A percentile compares a stretch with the other conserved stretches of the same genome.
These are phyloP conservation scores for Rhodotorula sp. DNA, from an alignment of 1,284 basidiomycete species.

Conservation along the genomic window DNA sequence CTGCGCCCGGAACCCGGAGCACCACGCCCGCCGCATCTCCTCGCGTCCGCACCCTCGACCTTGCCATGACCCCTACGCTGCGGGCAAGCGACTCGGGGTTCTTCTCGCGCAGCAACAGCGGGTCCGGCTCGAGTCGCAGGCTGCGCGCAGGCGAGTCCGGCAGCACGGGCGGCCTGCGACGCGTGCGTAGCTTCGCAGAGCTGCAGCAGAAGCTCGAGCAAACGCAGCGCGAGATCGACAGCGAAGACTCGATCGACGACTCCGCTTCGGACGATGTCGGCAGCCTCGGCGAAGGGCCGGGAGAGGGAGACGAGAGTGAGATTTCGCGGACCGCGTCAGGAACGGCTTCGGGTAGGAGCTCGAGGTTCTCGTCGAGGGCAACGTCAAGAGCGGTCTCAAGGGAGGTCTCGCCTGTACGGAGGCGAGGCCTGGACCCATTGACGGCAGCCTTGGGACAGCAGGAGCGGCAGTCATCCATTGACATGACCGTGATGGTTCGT, in stretches of 20 bases:
- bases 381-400: slow-evolving; percentile 19
- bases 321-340: slow-evolving; percentile 4
- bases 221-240: slow-evolving; percentile 33
- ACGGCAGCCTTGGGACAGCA: background rate
- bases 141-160: background rate
- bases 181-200: slow-evolving; percentile 37
- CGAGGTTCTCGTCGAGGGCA: slow-evolving; percentile 26
- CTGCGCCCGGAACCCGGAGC: background rate
- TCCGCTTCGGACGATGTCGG: background rate
- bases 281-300: too few relatives aligned
- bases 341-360: slow-evolving; percentile 23
- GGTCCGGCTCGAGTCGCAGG: background rate
- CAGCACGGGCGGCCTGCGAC: slow-evolving; percentile 10
- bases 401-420: slow-evolving; percentile 19
- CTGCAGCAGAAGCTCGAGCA: slow-evolving; percentile 37
- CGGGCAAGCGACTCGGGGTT: background rate
- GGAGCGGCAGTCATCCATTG: background rate
- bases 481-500: slow-evolving; percentile 23
- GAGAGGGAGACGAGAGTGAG: background rate
- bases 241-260: slow-evolving; percentile 22
- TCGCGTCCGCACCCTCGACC: slow-evolving; percentile 3
- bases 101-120: background rate
- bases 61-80: slow-evolving; percentile 11
- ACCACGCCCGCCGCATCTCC: slow-evolving; percentile 12
- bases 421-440: slow-evolving; percentile 12